A percentile compares a stretch with the other conserved stretches of the same genome.
Conservation (phyloP, 306 rosid species). For the Gastrolobium bilobum region DNA sequence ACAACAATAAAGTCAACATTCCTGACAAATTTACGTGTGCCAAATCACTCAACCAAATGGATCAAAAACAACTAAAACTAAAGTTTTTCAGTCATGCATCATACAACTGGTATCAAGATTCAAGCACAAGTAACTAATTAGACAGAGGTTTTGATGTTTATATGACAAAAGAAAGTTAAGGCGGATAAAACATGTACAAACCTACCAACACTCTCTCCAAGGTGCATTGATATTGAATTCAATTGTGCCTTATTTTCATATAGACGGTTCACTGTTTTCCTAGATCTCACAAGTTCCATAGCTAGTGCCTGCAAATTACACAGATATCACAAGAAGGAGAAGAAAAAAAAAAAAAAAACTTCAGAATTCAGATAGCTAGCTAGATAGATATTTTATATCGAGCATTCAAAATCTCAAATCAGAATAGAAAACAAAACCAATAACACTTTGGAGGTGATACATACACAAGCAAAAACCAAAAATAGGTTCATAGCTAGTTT, state of each 20-base stretch:
- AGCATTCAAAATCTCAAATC: no score
- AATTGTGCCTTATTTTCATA: slow-evolving; percentile 82
- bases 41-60: not conserved
- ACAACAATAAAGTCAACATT: not conserved
- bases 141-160: not conserved
- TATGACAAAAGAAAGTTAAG: not conserved
- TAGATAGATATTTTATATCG: no score
- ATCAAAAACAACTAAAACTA: not conserved
- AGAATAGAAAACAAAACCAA: no score
- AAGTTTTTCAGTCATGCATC: slow-evolving; percentile 4
- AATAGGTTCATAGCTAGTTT: not conserved
- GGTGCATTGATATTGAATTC: slow-evolving; percentile 92
- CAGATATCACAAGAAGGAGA: slow-evolving; percentile 20
- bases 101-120: not conserved
- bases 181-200: slow-evolving; percentile 4
- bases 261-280: slow-evolving; percentile 79
- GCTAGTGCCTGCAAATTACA: slow-evolving; percentile 75
- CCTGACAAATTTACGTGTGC: not conserved
- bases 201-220: slow-evolving; percentile 89
- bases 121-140: slow-evolving; percentile 17
- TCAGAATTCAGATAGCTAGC: no score
- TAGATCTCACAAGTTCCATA: slow-evolving; percentile 77
- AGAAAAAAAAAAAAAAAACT: not conserved
- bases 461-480: slow-evolving; percentile 16
- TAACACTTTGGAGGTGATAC: no score